Evolutionary conservation across 2,329 filamentous ascomycete species (phyloP).

Genomic region (Fusarium secorum): DNA sequence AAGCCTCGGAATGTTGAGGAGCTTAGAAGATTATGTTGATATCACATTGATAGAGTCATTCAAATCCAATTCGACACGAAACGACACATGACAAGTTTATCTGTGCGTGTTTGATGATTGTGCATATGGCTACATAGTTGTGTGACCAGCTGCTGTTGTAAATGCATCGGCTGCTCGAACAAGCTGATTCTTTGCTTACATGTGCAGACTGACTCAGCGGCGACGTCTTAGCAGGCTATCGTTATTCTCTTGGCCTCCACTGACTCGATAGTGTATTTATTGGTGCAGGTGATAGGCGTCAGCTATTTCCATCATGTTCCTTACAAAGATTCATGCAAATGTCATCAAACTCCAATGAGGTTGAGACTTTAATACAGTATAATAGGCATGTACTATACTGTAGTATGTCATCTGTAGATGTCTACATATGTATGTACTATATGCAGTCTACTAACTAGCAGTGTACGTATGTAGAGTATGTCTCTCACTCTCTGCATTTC

Average conservation of each 20-base stretch:
- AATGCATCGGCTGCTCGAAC: background rate
- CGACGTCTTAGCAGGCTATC: background rate
- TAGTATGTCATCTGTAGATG: background rate
- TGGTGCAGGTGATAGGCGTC: background rate
- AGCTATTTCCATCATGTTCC: background rate
- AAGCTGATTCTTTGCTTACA: slow-evolving; percentile 1
- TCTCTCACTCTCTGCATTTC: background rate
- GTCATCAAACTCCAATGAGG: background rate
- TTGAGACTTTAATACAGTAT: background rate
- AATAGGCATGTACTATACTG: background rate
- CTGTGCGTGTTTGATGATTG: background rate
- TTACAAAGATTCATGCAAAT: background rate
- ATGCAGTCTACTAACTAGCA: background rate
- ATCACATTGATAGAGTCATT: slow-evolving; percentile 2
- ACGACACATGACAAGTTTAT: background rate
- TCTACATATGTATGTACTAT: background rate
- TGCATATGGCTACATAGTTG: background rate
- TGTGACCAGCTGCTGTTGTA: background rate
- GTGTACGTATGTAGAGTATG: background rate
- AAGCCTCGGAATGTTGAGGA: slow-evolving; percentile 29
- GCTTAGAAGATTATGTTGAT: slow-evolving; percentile 18
- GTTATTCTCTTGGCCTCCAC: background rate
- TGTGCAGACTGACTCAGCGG: background rate
- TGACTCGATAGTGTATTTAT: background rate
- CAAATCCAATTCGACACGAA: background rate